A percentile compares a stretch with the other conserved stretches of the same genome.
These are phyloP conservation scores for Neohortaea acidophila DNA, from an alignment of 495 filamentous ascomycete species.

Conservation along the genomic window DNA sequence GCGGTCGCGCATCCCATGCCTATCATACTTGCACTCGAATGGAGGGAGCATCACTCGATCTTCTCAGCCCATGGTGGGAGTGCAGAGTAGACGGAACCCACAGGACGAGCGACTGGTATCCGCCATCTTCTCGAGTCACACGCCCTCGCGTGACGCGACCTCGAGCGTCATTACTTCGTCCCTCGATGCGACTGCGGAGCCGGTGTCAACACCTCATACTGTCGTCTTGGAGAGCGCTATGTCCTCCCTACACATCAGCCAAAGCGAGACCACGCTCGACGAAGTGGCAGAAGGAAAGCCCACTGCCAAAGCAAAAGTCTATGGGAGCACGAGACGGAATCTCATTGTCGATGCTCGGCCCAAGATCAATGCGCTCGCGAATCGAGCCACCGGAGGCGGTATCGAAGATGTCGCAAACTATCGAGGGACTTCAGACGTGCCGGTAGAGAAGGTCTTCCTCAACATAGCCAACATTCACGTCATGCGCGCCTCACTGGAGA, in stretches of 20 bases:
- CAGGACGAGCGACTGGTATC: constrained; percentile 91
- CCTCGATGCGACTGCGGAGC: not conserved
- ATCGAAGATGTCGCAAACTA: constrained; percentile 99
- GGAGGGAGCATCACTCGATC: constrained; percentile 93
- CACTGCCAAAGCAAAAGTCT: constrained; percentile 39
- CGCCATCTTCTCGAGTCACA: constrained; percentile 71
- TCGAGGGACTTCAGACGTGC: constrained; percentile 42
- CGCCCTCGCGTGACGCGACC: constrained; percentile 17
- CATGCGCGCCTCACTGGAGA: constrained; percentile 83
- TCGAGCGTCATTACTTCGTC: constrained; percentile 1
- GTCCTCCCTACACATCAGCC: constrained; percentile 10
- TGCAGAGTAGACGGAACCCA: constrained; percentile 76
- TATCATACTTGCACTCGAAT: constrained; percentile 92
- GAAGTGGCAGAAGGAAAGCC: constrained; percentile 61
- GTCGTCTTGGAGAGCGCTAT: not conserved
- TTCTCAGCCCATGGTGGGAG: constrained; percentile 80
- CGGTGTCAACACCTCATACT: too few relatives aligned
- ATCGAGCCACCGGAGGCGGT: constrained; percentile 85
- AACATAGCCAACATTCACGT: constrained; percentile 99
- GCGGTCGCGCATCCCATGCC: constrained; percentile 65
- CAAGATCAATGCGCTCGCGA: constrained; percentile 87
- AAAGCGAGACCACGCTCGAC: constrained; percentile 33
- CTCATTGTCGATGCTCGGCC: constrained; percentile 94
- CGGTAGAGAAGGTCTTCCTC: constrained; percentile 67
- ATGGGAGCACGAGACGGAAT: constrained; percentile 88